phyloP scores from a whole-genome alignment of 106 monocot genomes.

The Chionographis japonica region DNA sequence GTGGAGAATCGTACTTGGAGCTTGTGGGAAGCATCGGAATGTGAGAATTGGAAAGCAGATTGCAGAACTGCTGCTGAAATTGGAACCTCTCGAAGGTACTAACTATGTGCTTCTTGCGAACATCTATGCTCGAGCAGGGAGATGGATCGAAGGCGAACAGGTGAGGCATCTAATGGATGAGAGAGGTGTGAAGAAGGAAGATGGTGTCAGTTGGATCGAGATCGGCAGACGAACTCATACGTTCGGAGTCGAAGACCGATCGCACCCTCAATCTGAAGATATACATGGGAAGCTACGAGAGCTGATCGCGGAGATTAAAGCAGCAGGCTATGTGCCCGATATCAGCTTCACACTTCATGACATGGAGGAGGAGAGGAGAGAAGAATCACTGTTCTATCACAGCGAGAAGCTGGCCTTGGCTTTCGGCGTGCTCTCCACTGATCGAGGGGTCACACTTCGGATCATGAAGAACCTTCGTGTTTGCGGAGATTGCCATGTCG shows the following conservation, averaged over 20 bases:
- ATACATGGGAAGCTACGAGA: conserved; percentile 12
- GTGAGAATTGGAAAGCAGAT: conserved; percentile 14
- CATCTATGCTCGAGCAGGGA: conserved; percentile 20
- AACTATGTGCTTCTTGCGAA: conserved; percentile 32
- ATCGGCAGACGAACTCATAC: conserved; percentile 12
- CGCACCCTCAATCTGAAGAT: conserved; percentile 20
- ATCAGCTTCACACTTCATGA: conserved; percentile 16
- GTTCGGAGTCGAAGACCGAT: conserved; percentile 25
- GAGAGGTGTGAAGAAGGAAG: conserved; percentile 24
- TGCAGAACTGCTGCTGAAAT: conserved; percentile 21
- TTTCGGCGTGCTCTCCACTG: conserved; percentile 15
- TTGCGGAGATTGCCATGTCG: conserved; percentile 18
- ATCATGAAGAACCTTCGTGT: conserved; percentile 28
- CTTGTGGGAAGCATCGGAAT: conserved; percentile 23
- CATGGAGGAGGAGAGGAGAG: conserved; percentile 5
- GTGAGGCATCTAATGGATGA: conserved; percentile 16
- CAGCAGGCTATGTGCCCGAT: conserved; percentile 16
- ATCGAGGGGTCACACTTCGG: conserved; percentile 10
- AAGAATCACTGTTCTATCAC: conserved; percentile 24
- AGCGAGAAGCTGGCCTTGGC: conserved; percentile 28
- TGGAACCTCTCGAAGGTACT: conserved; percentile 22
- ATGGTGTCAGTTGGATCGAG: conserved; percentile 24
- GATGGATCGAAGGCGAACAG: conserved; percentile 15
- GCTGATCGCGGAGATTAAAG: conserved; percentile 11
- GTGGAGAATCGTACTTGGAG: conserved; percentile 28